A percentile compares a stretch with the other conserved stretches of the same genome.
phyloP scores from a whole-genome alignment of 805 yeast species.

The Ogataea paraovalis region DNA sequence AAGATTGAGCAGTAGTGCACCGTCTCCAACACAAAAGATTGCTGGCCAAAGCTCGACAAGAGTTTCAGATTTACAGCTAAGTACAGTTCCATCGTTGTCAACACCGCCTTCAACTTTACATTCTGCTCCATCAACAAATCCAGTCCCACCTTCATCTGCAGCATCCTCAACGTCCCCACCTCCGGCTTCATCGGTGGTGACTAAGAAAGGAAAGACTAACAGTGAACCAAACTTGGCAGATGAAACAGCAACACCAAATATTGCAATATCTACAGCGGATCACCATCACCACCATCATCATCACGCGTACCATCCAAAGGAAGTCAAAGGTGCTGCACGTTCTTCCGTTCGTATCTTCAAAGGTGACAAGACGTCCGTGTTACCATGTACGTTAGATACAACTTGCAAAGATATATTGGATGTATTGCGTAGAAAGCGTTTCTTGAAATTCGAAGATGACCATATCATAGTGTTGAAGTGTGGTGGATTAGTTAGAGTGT shows the following conservation, averaged over 20 bases:
- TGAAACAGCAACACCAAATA: not conserved
- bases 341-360: slow-evolving; percentile 65
- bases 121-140: not conserved
- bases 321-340: slow-evolving; percentile 28
- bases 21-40: not conserved
- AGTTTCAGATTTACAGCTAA: not conserved
- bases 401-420: slow-evolving; percentile 72
- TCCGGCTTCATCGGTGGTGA: slow-evolving; percentile 3
- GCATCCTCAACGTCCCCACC: slow-evolving; percentile 9
- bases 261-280: not conserved
- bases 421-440: slow-evolving; percentile 72
- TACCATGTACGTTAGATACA: slow-evolving; percentile 74
- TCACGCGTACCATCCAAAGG: slow-evolving; percentile 17
- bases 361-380: slow-evolving; percentile 75
- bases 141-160: slow-evolving; percentile 1
- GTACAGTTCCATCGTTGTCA: slow-evolving; percentile 3
- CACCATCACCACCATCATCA: slow-evolving; percentile 18
- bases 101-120: slow-evolving; percentile 2
- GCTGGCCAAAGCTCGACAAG: slow-evolving; percentile 1
- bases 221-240: not conserved
- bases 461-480: slow-evolving; percentile 71
- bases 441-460: slow-evolving; percentile 63
- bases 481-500: slow-evolving; percentile 70
- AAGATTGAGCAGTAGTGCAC: not conserved
- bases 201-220: not conserved